A percentile compares a stretch with the other conserved stretches of the same genome.
These are phyloP conservation scores for Glebionis coronaria DNA, from an alignment of 129 eudicot genomes.

Conservation along the genomic window DNA sequence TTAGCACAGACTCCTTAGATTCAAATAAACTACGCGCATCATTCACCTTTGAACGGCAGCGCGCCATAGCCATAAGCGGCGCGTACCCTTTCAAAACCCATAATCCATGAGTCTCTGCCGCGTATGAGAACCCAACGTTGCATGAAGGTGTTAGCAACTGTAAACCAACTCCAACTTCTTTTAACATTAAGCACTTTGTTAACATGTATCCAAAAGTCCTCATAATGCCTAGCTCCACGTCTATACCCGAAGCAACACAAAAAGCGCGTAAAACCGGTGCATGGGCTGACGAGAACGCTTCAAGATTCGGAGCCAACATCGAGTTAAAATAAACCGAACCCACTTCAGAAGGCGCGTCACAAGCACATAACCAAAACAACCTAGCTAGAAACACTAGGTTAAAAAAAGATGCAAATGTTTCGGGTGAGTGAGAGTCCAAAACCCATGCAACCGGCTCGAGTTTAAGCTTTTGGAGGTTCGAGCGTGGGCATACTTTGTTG, in stretches of 20 bases:
- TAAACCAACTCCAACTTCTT: conserved; percentile 68
- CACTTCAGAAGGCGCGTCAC: conserved; percentile 71
- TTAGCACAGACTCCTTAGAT: conserved; percentile 68
- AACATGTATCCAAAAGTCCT: conserved; percentile 91
- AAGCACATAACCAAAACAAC: conserved; percentile 75
- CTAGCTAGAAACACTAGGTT: conserved; percentile 59
- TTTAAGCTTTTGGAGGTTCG: conserved; percentile 58
- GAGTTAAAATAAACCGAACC: conserved; percentile 69
- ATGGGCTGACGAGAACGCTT: conserved; percentile 41
- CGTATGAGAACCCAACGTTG: conserved; percentile 69
- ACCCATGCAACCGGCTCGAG: conserved; percentile 71
- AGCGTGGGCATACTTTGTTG: conserved; percentile 46
- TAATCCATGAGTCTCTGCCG: conserved; percentile 66
- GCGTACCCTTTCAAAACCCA: conserved; percentile 82
- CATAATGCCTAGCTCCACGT: conserved; percentile 72
- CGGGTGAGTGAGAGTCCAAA: conserved; percentile 76
- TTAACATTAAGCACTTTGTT: conserved; percentile 65
- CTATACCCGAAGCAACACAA: conserved; percentile 56
- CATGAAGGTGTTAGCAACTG: conserved; percentile 40
- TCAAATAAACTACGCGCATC: conserved; percentile 27
- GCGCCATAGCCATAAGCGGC: conserved; percentile 56
- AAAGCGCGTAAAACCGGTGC: conserved; percentile 59
- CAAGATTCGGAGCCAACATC: conserved; percentile 62
- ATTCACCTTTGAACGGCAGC: conserved; percentile 17
- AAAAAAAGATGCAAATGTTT: conserved; percentile 73